A percentile compares a stretch with the other conserved stretches of the same genome.
These are phyloP conservation scores for Didymella sp. DNA, from an alignment of 2,329 filamentous ascomycete species.

Conservation along the genomic window DNA sequence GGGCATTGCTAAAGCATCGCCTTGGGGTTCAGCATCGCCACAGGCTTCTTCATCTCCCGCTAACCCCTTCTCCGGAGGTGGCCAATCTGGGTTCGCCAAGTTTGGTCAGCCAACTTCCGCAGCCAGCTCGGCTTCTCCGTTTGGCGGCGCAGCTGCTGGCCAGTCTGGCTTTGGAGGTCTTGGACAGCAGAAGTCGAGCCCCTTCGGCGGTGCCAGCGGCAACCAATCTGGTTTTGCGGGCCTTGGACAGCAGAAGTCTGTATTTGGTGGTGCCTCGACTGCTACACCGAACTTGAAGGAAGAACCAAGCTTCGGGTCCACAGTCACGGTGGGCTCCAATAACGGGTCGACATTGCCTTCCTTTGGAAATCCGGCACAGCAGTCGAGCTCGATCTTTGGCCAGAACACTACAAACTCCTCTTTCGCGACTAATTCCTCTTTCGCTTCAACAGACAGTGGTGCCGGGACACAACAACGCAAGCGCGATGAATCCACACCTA, in stretches of 20 bases:
- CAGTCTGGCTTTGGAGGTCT: conserved; percentile 44
- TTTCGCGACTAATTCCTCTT: conserved; percentile 38
- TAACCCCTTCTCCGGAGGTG: conserved; percentile 44
- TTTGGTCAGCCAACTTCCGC: conserved; percentile 29
- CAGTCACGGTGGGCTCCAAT: conserved; percentile 48
- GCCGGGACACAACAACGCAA: conserved; percentile 24
- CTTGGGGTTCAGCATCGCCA: conserved; percentile 32
- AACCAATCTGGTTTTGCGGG: conserved; percentile 41
- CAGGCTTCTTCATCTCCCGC: conserved; percentile 31
- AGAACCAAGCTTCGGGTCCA: conserved; percentile 52
- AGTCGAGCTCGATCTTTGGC: conserved; percentile 38
- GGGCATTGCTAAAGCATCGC: conserved; percentile 31
- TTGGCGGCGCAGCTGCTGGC: conserved; percentile 28
- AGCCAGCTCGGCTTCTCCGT: conserved; percentile 41
- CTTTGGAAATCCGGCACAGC: conserved; percentile 42
- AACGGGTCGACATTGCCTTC: conserved; percentile 44
- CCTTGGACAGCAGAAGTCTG: conserved; percentile 42
- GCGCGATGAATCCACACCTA: conserved; percentile 47
- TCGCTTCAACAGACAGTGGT: conserved; percentile 36
- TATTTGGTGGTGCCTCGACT: conserved; percentile 32
- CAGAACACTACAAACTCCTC: conserved; percentile 35
- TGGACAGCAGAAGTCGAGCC: conserved; percentile 38
- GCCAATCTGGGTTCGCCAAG: conserved; percentile 43
- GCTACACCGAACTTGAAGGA: conserved; percentile 30
- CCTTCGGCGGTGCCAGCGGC: conserved; percentile 31